phyloP scores from a whole-genome alignment of 352 stramenopile genomes.

The Thalassiosira ordinaria region DNA sequence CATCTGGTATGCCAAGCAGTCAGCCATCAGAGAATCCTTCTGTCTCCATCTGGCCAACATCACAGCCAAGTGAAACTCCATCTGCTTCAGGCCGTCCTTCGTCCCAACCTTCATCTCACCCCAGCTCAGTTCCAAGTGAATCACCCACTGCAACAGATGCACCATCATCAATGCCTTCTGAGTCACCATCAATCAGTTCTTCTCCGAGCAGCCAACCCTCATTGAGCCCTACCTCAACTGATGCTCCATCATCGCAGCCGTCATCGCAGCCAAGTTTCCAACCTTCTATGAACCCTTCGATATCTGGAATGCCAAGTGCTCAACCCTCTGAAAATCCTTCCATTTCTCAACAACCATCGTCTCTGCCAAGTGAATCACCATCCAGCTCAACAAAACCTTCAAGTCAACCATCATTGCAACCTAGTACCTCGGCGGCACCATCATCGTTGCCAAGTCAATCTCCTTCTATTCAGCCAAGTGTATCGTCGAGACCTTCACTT shows the following conservation, averaged over 20 bases:
- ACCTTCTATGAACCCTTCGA: neutral
- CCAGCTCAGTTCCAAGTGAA: neutral
- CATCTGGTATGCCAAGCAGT: neutral
- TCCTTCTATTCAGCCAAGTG: conserved; percentile 1
- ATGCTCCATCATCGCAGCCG: neutral
- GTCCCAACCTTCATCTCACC: neutral
- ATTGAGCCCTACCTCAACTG: neutral
- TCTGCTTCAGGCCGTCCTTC: neutral
- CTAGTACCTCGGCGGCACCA: neutral
- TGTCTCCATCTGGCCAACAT: neutral
- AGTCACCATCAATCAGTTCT: neutral
- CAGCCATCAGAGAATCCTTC: neutral
- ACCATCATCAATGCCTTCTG: neutral
- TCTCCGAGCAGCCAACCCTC: neutral
- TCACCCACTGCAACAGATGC: neutral
- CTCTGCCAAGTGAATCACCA: neutral
- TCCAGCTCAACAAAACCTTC: neutral
- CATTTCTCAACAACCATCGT: neutral
- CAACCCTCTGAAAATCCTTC: neutral
- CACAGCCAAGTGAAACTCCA: conserved; percentile 1
- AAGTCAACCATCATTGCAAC: neutral
- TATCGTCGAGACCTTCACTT: neutral
- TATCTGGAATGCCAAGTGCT: neutral
- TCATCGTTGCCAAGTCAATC: neutral
- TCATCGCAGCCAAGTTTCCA: neutral